A percentile compares a stretch with the other conserved stretches of the same genome.
These are phyloP conservation scores for Gardenia jasminoides DNA, from an alignment of 257 asterid genomes.

Conservation along the genomic window DNA sequence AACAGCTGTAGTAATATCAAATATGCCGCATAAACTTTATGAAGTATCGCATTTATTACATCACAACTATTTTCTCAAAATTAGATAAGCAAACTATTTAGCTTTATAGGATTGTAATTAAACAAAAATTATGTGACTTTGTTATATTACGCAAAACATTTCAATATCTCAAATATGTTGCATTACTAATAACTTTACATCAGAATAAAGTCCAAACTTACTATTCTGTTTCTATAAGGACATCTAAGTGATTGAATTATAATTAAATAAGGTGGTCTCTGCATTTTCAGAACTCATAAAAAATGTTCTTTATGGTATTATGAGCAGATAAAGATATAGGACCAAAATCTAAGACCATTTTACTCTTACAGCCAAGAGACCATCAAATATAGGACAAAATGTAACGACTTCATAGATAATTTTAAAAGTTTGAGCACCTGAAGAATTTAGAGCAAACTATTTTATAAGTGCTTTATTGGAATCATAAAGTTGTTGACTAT, in stretches of 20 bases:
- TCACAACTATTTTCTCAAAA: too few relatives aligned
- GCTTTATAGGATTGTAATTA: too few relatives aligned
- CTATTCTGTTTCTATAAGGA: too few relatives aligned
- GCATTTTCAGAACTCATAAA: too few relatives aligned
- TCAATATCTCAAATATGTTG: not conserved
- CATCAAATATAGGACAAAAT: not conserved
- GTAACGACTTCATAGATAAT: not conserved
- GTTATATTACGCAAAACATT: too few relatives aligned
- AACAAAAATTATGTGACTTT: not conserved
- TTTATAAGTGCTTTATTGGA: too few relatives aligned
- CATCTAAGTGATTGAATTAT: not conserved
- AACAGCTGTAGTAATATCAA: too few relatives aligned
- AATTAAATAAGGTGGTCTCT: not conserved
- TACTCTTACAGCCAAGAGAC: not conserved
- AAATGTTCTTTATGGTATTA: not conserved
- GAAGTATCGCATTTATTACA: too few relatives aligned
- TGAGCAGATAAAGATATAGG: not conserved
- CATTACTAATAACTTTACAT: too few relatives aligned
- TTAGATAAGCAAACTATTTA: not conserved
- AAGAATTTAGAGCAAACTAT: too few relatives aligned
- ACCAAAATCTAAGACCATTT: not conserved
- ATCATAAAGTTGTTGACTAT: too few relatives aligned
- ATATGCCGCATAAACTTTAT: not conserved
- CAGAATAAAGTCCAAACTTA: not conserved
- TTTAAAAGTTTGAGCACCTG: not conserved